Conservation (phyloP, 805 yeast genomes). For the Hermanozyma aechmeae region DNA sequence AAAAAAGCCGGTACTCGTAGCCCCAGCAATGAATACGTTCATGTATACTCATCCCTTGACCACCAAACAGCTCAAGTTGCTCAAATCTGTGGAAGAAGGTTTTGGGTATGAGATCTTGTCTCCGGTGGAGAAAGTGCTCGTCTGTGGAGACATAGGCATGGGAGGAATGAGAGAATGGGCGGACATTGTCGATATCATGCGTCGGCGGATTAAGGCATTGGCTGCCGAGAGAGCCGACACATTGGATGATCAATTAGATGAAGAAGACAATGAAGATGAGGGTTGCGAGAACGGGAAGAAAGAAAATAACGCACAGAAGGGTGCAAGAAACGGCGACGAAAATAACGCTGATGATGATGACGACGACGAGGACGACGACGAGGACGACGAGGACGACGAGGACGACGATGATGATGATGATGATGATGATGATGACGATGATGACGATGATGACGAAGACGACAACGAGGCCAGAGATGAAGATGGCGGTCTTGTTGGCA, state of each 20-base stretch:
- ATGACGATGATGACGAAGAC: conserved; percentile 25
- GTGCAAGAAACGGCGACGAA: conserved; percentile 12
- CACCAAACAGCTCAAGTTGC: conserved; percentile 25
- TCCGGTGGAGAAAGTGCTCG: conserved; percentile 38
- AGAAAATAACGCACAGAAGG: too few species aligned
- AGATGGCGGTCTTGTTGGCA: too few species aligned
- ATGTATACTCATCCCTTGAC: conserved; percentile 41
- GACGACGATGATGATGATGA: conserved; percentile 29
- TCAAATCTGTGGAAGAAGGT: conserved; percentile 26
- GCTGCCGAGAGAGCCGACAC: conserved; percentile 13
- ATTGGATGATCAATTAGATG: conserved; percentile 2
- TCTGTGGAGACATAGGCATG: conserved; percentile 42
- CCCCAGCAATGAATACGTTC: conserved; percentile 41
- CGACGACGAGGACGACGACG: conserved; percentile 29
- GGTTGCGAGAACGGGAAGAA: conserved; percentile 6
- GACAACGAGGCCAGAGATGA: conserved; percentile 12
- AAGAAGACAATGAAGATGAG: conserved; percentile 8
- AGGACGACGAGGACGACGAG: conserved; percentile 20
- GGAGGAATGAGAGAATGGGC: conserved; percentile 43
- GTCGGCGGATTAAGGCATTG: conserved; percentile 22
- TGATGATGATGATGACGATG: conserved; percentile 30
- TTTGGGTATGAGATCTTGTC: conserved; percentile 35
- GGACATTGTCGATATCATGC: conserved; percentile 33
- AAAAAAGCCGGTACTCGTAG: conserved; percentile 35
- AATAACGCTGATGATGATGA: conserved; percentile 22